Evolutionary conservation across 805 yeast genomes (phyloP), one percentile per base, ranked within the genome.

Genomic region (Cyberlindnera japonica): DNA sequence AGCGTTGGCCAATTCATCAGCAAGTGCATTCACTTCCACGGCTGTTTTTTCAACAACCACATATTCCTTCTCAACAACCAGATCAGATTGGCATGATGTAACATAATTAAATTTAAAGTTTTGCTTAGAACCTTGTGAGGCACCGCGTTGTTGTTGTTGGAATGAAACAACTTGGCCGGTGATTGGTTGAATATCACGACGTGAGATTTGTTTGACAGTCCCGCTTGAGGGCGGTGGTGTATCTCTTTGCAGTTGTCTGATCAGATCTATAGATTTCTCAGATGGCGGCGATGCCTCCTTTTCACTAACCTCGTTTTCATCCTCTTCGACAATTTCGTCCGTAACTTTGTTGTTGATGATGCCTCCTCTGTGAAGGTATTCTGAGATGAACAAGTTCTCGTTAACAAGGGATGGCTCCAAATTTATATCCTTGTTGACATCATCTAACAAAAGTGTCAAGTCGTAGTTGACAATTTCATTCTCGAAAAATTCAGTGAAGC

Each of bases 1-100:
- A 3, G 81, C 81, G 43, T 68, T 66, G 13, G 87, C 90, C 37
- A 91, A 66, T 59, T 90, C 96, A 61, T 91, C 98, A 3, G 99
- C 99, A 42, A 93, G 70, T 3, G 95, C 91, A 65, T 91, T 91
- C 8, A 91, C 95, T 58, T 93, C 98, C 4, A 91, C 97, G 0
- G 93, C 87, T 36, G 95, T 75, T 60, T 91, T 93, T 60, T 91
- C 98, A 21, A 91, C 90, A 28, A 91, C 95, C 24, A 91, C 98
- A 53, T 91, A 91, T 55, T 89, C 97, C 49, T 78, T 81, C 52
- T 88, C 96, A 41, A 80, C 65, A 19, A 74, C 69, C 17, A 73
- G 55, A 38, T 79, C 84, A 17, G 67, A 71, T 63, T 45, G 62
- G 49, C 42, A 45, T n/a, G 39, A 34, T 21, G 41, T 40, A 28